Evolutionary conservation across 2,329 filamentous ascomycete species (phyloP).

Genomic region (Alternaria sp.): DNA sequence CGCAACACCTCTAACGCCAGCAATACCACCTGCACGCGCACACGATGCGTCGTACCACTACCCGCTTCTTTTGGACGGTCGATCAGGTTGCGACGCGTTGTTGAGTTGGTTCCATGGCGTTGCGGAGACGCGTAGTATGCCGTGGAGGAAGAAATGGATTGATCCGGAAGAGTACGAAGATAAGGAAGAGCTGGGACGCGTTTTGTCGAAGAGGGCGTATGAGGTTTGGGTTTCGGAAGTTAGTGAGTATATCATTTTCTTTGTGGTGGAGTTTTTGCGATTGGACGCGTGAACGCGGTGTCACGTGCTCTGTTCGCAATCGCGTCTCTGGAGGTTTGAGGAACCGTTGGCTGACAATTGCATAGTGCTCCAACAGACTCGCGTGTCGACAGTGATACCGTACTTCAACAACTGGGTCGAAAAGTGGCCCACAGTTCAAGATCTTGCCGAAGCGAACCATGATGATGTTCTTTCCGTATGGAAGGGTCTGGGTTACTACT

Average conservation of each 20-base stretch:
- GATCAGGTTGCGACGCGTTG: conserved; percentile 22
- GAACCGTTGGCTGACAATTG: neutral
- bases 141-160: conserved; percentile 62
- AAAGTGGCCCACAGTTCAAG: conserved; percentile 65
- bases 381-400: conserved; percentile 66
- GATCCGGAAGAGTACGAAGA: conserved; percentile 48
- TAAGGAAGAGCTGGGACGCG: conserved; percentile 40
- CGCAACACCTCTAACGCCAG: conserved; percentile 9
- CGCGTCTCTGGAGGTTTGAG: neutral
- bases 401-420: conserved; percentile 70
- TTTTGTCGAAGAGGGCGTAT: conserved; percentile 64
- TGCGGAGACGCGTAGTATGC: conserved; percentile 43
- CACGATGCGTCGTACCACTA: conserved; percentile 40
- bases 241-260: conserved; percentile 46
- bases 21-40: conserved; percentile 33
- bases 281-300: conserved; percentile 10
- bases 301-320: conserved; percentile 19
- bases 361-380: conserved; percentile 67
- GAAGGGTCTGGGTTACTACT: conserved; percentile 69
- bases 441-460: conserved; percentile 59
- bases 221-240: conserved; percentile 72
- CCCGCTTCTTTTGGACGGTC: conserved; percentile 32
- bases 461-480: conserved; percentile 66
- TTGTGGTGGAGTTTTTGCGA: neutral
- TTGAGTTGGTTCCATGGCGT: conserved; percentile 42